Evolutionary conservation across 441 rosid species (phyloP).

Genomic region (Metrosideros polymorpha): DNA sequence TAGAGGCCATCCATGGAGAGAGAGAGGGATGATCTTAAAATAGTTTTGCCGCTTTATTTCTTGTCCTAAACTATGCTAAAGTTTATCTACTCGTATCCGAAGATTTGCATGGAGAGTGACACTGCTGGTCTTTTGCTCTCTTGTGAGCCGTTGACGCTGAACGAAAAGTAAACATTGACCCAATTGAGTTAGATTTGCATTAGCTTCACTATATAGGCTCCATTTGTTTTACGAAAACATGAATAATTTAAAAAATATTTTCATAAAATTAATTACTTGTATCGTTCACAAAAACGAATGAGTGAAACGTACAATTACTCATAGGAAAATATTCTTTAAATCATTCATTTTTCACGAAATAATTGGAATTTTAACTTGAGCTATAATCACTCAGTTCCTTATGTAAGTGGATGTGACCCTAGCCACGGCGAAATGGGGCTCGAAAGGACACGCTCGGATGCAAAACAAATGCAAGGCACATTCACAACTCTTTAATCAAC

Average conservation of each 20-base stretch:
- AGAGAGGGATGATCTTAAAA: neutral
- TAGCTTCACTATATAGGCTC: fast-evolving
- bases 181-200: neutral
- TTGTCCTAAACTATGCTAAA: neutral
- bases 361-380: fast-evolving
- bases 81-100: neutral
- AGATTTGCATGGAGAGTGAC: neutral
- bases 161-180: neutral
- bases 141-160: neutral
- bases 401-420: neutral
- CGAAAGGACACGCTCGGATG: neutral
- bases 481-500: too few relatives aligned
- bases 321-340: too few relatives aligned
- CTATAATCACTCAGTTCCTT: neutral
- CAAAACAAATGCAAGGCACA: neutral
- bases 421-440: neutral
- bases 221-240: fast-evolving
- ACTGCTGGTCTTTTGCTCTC: neutral
- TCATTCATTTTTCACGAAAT: fast-evolving
- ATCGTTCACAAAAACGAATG: neutral
- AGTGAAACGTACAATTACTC: too few relatives aligned
- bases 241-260: neutral
- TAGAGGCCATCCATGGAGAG: too few relatives aligned
- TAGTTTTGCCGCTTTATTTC: neutral
- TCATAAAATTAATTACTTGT: neutral